Conservation (phyloP, 2,329 filamentous ascomycete genomes). For the Hypoxylon sp. region DNA sequence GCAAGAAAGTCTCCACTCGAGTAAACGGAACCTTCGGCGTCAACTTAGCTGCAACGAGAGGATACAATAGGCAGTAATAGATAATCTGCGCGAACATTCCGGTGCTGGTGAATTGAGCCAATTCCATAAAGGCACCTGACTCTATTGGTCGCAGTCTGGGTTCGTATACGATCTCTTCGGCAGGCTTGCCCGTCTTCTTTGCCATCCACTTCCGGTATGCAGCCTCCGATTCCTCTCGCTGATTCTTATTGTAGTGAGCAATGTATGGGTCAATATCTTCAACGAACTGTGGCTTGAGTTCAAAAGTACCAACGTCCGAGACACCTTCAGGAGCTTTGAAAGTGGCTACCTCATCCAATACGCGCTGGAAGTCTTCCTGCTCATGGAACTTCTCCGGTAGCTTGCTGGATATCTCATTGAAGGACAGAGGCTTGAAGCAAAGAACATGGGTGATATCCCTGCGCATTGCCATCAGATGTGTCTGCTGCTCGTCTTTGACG, state of each 20-base stretch:
- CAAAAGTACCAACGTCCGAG: slow-evolving; percentile 92
- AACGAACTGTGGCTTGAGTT: slow-evolving; percentile 85
- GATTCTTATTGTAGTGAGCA: slow-evolving; percentile 95
- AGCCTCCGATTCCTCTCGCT: slow-evolving; percentile 91
- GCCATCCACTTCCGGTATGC: slow-evolving; percentile 88
- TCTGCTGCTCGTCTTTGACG: slow-evolving; percentile 69
- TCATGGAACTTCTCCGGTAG: slow-evolving; percentile 91
- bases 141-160: slow-evolving; percentile 80
- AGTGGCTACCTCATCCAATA: slow-evolving; percentile 86
- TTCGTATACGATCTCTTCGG: slow-evolving; percentile 89
- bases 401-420: slow-evolving; percentile 87
- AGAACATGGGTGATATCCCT: slow-evolving; percentile 92
- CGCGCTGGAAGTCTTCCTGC: slow-evolving; percentile 83
- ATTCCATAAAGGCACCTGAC: slow-evolving; percentile 77
- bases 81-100: slow-evolving; percentile 89
- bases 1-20: slow-evolving; percentile 88
- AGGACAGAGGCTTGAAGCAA: slow-evolving; percentile 95
- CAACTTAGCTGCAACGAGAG: slow-evolving; percentile 71
- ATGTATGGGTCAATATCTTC: slow-evolving; percentile 95
- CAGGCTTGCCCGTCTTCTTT: slow-evolving; percentile 82
- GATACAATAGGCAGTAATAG: slow-evolving; percentile 86
- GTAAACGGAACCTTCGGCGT: slow-evolving; percentile 81
- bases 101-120: slow-evolving; percentile 83
- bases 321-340: slow-evolving; percentile 92
- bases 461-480: slow-evolving; percentile 76